Percentiles rank a stretch among this genome's conserved stretches.
Evolutionary conservation across 495 filamentous ascomycete genomes (phyloP).

Genomic region (Trichoderma parareesei): DNA sequence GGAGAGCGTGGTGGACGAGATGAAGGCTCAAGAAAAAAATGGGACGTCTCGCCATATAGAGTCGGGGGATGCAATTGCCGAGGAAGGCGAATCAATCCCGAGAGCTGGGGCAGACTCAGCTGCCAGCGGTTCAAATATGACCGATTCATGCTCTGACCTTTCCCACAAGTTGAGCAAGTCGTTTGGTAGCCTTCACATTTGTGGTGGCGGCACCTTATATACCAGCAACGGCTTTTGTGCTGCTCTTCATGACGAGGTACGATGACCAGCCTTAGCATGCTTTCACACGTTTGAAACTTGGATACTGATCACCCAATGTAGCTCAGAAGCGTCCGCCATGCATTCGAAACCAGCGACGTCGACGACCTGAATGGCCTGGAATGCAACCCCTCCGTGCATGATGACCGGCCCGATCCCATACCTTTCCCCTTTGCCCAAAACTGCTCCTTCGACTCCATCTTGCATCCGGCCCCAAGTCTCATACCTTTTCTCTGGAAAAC

Average conservation of each 20-base stretch:
- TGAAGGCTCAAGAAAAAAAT: slow-evolving; percentile 7
- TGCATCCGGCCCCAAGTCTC: not conserved
- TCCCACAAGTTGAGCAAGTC: not conserved
- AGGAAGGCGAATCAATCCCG: not conserved
- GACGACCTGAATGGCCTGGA: not conserved
- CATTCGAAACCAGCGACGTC: not conserved
- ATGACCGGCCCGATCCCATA: not conserved
- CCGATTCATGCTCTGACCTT: not conserved
- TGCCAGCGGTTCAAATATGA: not conserved
- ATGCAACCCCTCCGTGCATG: not conserved
- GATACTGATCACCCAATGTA: not conserved
- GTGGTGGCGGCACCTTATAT: not conserved
- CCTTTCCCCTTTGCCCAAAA: not conserved
- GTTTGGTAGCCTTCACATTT: not conserved
- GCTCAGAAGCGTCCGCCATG: slow-evolving; percentile 3
- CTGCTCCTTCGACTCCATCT: not conserved
- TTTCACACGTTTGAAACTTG: not conserved
- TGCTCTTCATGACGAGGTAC: slow-evolving; percentile 5
- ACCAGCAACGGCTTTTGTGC: not conserved
- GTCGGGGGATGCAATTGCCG: not conserved
- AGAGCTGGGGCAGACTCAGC: not conserved
- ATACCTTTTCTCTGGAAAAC: slow-evolving; percentile 12
- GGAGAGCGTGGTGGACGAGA: slow-evolving; percentile 16
- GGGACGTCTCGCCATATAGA: not conserved
- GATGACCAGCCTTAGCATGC: not conserved